A percentile compares a stretch with the other conserved stretches of the same genome.
phyloP scores from a whole-genome alignment of 768 basidiomycete species.

The Leccinum subgranulosum region DNA sequence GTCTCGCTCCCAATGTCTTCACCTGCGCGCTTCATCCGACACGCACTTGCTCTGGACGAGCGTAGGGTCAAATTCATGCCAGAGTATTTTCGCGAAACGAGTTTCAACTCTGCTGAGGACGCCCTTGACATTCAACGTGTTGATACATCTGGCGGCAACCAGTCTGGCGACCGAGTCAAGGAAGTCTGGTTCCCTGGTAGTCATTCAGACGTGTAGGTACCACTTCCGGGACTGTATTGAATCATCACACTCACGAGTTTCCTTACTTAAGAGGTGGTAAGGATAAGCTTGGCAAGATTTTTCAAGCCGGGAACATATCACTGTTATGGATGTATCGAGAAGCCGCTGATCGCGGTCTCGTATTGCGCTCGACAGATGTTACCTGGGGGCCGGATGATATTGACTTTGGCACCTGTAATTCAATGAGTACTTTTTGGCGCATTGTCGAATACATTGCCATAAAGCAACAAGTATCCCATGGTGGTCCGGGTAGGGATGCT shows the following conservation, averaged over 20 bases:
- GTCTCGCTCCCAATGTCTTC: slow-evolving; percentile 49
- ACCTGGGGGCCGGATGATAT: slow-evolving; percentile 15
- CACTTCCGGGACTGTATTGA: background rate
- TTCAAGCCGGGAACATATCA: background rate
- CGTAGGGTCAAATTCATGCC: background rate
- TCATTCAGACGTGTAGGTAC: slow-evolving; percentile 24
- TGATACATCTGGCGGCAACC: background rate
- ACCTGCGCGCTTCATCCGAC: slow-evolving; percentile 32
- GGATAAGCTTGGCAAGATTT: slow-evolving; percentile 3
- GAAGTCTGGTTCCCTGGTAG: background rate
- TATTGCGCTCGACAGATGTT: slow-evolving; percentile 16
- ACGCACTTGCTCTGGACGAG: background rate
- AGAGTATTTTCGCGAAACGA: slow-evolving; percentile 19
- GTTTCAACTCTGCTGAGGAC: background rate
- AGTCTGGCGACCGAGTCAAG: slow-evolving; percentile 26
- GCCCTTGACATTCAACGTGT: background rate
- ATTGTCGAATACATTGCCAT: slow-evolving; percentile 9
- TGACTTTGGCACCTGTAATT: slow-evolving; percentile 11
- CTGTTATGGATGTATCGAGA: background rate
- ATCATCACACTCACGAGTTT: background rate
- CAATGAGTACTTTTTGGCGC: slow-evolving; percentile 9
- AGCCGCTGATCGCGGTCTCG: background rate
- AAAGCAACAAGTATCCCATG: slow-evolving; percentile 5
- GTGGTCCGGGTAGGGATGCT: background rate
- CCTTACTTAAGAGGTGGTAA: slow-evolving; percentile 7